phyloP scores from a whole-genome alignment of 2,329 filamentous ascomycete species.

The Cladosporium oxysporum region DNA sequence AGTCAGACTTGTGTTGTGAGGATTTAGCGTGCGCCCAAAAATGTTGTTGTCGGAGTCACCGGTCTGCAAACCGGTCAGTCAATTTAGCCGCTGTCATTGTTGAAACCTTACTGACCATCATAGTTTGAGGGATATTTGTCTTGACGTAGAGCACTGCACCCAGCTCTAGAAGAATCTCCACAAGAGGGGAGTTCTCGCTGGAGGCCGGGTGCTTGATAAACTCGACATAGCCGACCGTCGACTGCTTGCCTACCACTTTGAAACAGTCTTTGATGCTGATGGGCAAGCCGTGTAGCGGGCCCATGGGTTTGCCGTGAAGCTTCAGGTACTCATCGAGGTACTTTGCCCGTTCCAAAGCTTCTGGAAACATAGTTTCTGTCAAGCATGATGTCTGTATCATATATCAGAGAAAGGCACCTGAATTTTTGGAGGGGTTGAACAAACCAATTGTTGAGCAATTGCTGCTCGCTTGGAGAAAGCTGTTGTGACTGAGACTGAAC shows the following conservation, averaged over 20 bases:
- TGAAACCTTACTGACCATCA: constrained; percentile 41
- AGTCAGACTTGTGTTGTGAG: constrained; percentile 49
- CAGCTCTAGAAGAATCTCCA: constrained; percentile 45
- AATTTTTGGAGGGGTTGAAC: not conserved
- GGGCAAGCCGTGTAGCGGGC: constrained; percentile 48
- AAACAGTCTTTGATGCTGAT: constrained; percentile 41
- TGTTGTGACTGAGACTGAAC: not conserved
- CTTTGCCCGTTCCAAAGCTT: constrained; percentile 41
- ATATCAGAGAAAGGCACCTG: not conserved
- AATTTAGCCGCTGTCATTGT: not conserved
- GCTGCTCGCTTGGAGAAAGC: constrained; percentile 52
- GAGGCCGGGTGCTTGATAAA: constrained; percentile 43
- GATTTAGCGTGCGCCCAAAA: constrained; percentile 52
- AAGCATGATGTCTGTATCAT: constrained; percentile 42
- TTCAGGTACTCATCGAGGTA: constrained; percentile 44
- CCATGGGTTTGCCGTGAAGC: constrained; percentile 40
- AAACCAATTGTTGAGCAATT: constrained; percentile 46
- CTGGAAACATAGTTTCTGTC: constrained; percentile 43
- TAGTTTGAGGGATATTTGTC: constrained; percentile 57
- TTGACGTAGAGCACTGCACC: constrained; percentile 56
- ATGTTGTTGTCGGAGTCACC: constrained; percentile 56
- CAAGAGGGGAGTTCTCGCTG: constrained; percentile 39
- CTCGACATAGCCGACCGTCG: constrained; percentile 44
- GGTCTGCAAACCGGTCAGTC: constrained; percentile 30
- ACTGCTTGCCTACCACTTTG: constrained; percentile 38